Percentiles rank a stretch among this genome's conserved stretches.
phyloP scores from a whole-genome alignment of 495 filamentous ascomycete species.

The Xylaria telfairii region DNA sequence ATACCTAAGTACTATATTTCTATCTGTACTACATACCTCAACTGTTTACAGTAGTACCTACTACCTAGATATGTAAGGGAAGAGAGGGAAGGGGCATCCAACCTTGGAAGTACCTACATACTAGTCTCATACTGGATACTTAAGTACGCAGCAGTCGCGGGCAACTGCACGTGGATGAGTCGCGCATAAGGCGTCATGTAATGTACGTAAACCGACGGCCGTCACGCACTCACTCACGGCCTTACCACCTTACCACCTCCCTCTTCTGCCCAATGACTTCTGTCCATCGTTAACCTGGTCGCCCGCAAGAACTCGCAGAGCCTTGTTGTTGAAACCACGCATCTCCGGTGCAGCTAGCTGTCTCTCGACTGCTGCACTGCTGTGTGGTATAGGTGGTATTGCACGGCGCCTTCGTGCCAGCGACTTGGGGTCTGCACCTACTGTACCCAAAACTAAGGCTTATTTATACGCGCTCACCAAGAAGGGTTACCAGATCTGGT shows the following conservation, averaged over 20 bases:
- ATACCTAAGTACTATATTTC: neutral
- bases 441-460: too few relatives aligned
- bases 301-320: neutral
- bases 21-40: too few relatives aligned
- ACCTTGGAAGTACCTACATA: neutral
- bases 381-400: neutral
- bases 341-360: neutral
- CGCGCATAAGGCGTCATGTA: slow-evolving; percentile 11
- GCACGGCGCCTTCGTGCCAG: neutral
- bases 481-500: slow-evolving; percentile 7
- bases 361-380: neutral
- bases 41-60: too few relatives aligned
- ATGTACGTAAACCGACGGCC: neutral
- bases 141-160: neutral
- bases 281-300: slow-evolving; percentile 8
- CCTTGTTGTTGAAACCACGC: neutral
- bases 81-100: neutral
- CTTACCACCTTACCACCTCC: slow-evolving; percentile 12
- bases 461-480: neutral
- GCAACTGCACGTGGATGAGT: slow-evolving; percentile 18
- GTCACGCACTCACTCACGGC: slow-evolving; percentile 4
- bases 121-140: too few relatives aligned
- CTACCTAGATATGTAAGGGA: too few relatives aligned
- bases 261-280: slow-evolving; percentile 3
- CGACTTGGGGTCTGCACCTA: neutral